Evolutionary conservation across 768 basidiomycete genomes (phyloP), one percentile per base, ranked within the genome.

Genomic region (Pluteus cervinus): DNA sequence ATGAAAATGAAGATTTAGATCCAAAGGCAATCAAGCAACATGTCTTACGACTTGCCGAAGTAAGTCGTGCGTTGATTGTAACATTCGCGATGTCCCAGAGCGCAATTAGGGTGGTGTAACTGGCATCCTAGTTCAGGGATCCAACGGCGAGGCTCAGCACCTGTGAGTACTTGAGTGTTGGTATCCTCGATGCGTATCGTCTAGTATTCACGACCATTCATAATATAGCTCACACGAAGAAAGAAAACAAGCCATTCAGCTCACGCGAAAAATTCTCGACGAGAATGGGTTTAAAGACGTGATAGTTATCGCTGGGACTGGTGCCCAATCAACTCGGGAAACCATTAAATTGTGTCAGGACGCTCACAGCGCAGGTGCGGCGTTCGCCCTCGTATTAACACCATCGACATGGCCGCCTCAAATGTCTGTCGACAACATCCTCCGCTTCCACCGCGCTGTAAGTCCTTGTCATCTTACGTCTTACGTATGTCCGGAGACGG

Each of bases 291-390:
- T 83, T 57, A 55, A 71, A 33, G 61, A 81, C 26, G 71, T 79
- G 26, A 57, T 82, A 10, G 70, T 92, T 29, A 77, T 91, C 42
- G 89, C 84, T 4, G 90, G 90, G 2, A 89, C 87, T 4, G 90
- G 90, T 1, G 83, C 81, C 1, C 84, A 79, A 43, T 86, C 85
- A 2, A 80, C 86, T 0, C 68, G 79, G 12, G 86, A 88, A 56
- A 89, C 86, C 23, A 72, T 66, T 45, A 62, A 69, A 51, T 68
- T 91, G 11, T 81, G 79, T 48, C 54, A 59, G 7, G 83, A 90
- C 48, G 89, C 88, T 4, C 75, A 76, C 41, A 81, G 79, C 18
- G 86, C 86, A 3, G 88, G 89, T n/a, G 88, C 89, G 18, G 73
- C 75, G n/a, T 74, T 81, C 49, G 79, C 72, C 14, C 76, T 89